Conservation (phyloP, 805 yeast species). For the baker's yeast (Saccharomyces cerevisiae) region DNA sequence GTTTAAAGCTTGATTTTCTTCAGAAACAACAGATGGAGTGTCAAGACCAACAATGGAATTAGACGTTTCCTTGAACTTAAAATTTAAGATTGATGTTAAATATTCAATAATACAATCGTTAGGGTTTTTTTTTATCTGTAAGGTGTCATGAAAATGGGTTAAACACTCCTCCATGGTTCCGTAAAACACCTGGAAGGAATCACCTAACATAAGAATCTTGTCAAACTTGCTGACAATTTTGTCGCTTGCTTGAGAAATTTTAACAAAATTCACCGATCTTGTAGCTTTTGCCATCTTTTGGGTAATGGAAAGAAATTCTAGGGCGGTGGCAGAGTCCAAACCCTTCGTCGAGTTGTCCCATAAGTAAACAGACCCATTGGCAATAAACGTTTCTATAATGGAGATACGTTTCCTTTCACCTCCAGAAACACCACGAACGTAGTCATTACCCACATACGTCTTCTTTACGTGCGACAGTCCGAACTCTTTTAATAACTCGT, state of each 20-base stretch:
- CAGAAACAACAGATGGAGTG: conserved; percentile 29
- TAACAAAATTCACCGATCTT: conserved; percentile 34
- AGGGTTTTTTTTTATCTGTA: conserved; percentile 47
- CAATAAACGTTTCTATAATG: conserved; percentile 44
- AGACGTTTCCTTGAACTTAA: conserved; percentile 28
- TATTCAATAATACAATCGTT: conserved; percentile 53
- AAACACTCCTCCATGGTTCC: conserved; percentile 35
- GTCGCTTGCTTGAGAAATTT: conserved; percentile 40
- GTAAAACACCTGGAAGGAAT: conserved; percentile 38
- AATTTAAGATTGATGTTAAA: conserved; percentile 48
- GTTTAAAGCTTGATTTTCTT: conserved; percentile 32
- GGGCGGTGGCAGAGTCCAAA: conserved; percentile 39
- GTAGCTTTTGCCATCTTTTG: conserved; percentile 32
- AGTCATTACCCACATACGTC: conserved; percentile 52
- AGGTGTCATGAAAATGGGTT: conserved; percentile 35
- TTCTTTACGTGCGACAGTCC: conserved; percentile 43
- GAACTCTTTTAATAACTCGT: conserved; percentile 21
- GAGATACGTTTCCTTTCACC: conserved; percentile 56
- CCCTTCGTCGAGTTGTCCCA: conserved; percentile 45
- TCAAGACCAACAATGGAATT: neutral
- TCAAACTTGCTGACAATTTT: conserved; percentile 39
- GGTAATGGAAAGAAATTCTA: conserved; percentile 36
- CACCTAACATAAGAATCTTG: conserved; percentile 37
- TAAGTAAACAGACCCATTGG: conserved; percentile 37
- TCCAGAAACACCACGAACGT: conserved; percentile 52